phyloP scores from a whole-genome alignment of 352 stramenopile species.

The Elongisporangium undulatum region DNA sequence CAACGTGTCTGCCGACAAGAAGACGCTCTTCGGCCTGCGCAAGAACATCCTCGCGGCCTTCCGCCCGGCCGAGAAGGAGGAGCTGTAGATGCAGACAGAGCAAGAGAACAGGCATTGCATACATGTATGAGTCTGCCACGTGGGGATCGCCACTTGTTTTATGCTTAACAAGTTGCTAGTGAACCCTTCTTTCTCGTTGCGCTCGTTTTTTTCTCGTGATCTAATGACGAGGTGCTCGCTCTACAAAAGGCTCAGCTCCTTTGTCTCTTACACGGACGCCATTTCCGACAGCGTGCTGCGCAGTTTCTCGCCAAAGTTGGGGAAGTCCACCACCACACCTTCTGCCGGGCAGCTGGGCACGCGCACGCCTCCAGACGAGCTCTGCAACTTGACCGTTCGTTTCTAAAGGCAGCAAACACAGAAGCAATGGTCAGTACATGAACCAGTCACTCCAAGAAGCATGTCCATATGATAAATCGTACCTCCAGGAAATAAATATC shows the following conservation, averaged over 20 bases:
- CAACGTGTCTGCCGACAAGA: conserved; percentile 83
- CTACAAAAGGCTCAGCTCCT: background rate
- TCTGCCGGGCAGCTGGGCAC: conserved; percentile 74
- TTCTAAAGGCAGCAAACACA: conserved; percentile 44
- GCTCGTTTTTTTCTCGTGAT: conserved; percentile 5
- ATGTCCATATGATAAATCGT: no score
- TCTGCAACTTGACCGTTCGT: conserved; percentile 82
- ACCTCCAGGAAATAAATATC: conserved; percentile 92
- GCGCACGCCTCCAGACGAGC: conserved; percentile 65
- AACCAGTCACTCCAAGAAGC: background rate
- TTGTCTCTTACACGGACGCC: conserved; percentile 54
- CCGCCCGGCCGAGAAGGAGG: conserved; percentile 15
- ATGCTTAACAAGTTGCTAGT: background rate
- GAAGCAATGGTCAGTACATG: conserved; percentile 6
- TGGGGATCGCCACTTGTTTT: background rate
- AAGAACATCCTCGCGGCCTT: conserved; percentile 89
- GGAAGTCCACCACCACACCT: conserved; percentile 60
- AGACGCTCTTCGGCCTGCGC: conserved; percentile 85
- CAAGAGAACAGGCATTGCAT: background rate
- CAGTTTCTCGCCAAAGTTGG: conserved; percentile 81
- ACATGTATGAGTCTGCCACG: background rate
- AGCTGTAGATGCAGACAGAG: conserved; percentile 2
- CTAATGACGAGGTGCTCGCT: background rate
- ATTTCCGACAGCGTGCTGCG: conserved; percentile 84
- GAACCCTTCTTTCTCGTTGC: background rate